Evolutionary conservation across 2,329 filamentous ascomycete species (phyloP).

Genomic region (Aspergillus uvarum): DNA sequence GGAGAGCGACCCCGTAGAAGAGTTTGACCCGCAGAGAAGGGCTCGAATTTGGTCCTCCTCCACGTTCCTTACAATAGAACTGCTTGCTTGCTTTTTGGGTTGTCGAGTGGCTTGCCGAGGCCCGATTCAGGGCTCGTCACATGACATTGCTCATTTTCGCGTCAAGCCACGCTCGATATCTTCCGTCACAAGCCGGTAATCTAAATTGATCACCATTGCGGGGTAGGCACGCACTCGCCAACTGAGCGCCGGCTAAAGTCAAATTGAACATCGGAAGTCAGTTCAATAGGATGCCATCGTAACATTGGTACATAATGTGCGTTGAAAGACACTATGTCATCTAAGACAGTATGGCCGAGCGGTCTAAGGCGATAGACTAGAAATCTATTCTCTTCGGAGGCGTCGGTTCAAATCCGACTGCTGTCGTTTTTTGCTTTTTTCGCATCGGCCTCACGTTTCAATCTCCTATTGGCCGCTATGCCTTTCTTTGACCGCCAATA

Average conservation of each 20-base stretch:
- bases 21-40: too few relatives aligned
- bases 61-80: too few relatives aligned
- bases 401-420: not conserved
- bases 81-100: not conserved
- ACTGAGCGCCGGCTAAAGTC: too few relatives aligned
- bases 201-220: not conserved
- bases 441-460: not conserved
- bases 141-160: not conserved
- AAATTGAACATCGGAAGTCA: too few relatives aligned
- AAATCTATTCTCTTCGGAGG: not conserved
- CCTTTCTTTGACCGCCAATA: constrained; percentile 10
- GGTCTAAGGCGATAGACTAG: not conserved
- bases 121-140: not conserved
- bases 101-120: not conserved
- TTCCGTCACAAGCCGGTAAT: not conserved
- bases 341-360: not conserved
- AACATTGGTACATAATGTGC: too few relatives aligned
- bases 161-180: not conserved
- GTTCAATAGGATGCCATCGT: too few relatives aligned
- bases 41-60: not conserved
- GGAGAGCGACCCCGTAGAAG: too few relatives aligned
- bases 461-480: too few relatives aligned
- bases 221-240: not conserved
- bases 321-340: not conserved
- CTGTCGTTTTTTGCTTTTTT: not conserved